Percentiles rank a stretch among this genome's conserved stretches.
Conservation (phyloP, 2,329 filamentous ascomycete genomes). For the Septoria linicola region DNA sequence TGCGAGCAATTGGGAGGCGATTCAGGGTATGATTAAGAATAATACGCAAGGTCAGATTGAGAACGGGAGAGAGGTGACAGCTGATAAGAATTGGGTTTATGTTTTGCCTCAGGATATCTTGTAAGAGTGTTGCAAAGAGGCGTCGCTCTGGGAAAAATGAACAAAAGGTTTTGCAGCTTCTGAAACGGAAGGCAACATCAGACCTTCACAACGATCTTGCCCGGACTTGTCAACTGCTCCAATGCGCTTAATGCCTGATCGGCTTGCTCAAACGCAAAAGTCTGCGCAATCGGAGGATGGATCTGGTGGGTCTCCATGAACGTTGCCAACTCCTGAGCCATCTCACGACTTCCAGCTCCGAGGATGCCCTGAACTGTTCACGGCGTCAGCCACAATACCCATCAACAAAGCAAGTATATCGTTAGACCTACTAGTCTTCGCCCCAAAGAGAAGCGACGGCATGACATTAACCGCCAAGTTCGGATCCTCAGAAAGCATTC, state of each 20-base stretch:
- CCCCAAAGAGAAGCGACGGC: conserved; percentile 24
- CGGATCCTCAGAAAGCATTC: conserved; percentile 26
- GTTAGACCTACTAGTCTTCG: conserved; percentile 26
- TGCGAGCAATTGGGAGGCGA: conserved; percentile 38
- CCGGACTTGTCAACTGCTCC: conserved; percentile 37
- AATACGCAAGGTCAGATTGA: conserved; percentile 39
- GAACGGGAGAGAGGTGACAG: conserved; percentile 43
- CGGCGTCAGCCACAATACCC: neutral
- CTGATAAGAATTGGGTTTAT: conserved; percentile 49
- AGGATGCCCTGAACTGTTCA: conserved; percentile 22
- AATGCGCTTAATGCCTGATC: conserved; percentile 35
- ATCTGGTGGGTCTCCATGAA: conserved; percentile 44
- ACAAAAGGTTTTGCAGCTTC: no score
- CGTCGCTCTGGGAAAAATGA: no score
- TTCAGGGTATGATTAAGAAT: conserved; percentile 43
- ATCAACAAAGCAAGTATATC: neutral
- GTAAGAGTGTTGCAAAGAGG: conserved; percentile 1
- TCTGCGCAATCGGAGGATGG: conserved; percentile 40
- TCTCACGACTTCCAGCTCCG: conserved; percentile 44
- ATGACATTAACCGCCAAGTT: conserved; percentile 23
- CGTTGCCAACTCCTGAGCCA: conserved; percentile 42
- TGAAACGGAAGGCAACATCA: no score
- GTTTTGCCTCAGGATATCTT: conserved; percentile 44
- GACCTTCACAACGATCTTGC: conserved; percentile 31
- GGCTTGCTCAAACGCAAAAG: conserved; percentile 40